Evolutionary conservation across 2,329 filamentous ascomycete species (phyloP).

Genomic region (Fusarium sp.): DNA sequence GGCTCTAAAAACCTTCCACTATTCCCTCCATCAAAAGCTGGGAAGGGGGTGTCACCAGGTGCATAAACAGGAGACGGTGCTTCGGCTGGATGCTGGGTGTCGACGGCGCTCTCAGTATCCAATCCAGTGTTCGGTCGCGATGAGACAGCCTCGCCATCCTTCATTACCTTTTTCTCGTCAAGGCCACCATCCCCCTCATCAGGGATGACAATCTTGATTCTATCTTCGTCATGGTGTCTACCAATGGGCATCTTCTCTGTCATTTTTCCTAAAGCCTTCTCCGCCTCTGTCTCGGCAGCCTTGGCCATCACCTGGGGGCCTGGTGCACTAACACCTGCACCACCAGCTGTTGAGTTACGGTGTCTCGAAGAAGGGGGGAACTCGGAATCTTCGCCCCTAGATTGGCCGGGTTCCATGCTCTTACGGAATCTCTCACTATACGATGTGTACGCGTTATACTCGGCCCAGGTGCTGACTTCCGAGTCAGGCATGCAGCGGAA

Average conservation of each 20-base stretch:
- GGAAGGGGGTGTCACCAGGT: conserved; percentile 59
- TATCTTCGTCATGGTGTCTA: conserved; percentile 43
- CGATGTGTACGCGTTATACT: conserved; percentile 85
- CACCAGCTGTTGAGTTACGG: conserved; percentile 48
- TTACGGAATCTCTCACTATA: conserved; percentile 84
- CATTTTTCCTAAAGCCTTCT: conserved; percentile 50
- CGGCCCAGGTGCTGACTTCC: conserved; percentile 91
- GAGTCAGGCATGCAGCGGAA: conserved; percentile 98
- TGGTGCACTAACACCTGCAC: conserved; percentile 57
- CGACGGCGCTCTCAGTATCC: conserved; percentile 43
- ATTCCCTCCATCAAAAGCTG: conserved; percentile 55
- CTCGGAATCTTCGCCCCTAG: conserved; percentile 62
- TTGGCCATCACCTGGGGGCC: conserved; percentile 54
- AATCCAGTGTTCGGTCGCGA: conserved; percentile 29
- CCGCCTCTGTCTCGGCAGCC: conserved; percentile 46
- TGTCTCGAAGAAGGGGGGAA: conserved; percentile 53
- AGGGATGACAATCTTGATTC: conserved; percentile 49
- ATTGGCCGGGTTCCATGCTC: conserved; percentile 66
- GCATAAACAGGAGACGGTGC: conserved; percentile 56
- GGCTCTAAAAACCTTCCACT: conserved; percentile 50
- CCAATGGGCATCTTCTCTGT: conserved; percentile 39
- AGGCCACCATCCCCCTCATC: conserved; percentile 45
- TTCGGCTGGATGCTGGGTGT: conserved; percentile 48
- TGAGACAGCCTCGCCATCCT: conserved; percentile 36
- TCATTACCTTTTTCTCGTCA: conserved; percentile 57